phyloP scores from a whole-genome alignment of 164 flowering plant species.

The Berberis thunbergii region DNA sequence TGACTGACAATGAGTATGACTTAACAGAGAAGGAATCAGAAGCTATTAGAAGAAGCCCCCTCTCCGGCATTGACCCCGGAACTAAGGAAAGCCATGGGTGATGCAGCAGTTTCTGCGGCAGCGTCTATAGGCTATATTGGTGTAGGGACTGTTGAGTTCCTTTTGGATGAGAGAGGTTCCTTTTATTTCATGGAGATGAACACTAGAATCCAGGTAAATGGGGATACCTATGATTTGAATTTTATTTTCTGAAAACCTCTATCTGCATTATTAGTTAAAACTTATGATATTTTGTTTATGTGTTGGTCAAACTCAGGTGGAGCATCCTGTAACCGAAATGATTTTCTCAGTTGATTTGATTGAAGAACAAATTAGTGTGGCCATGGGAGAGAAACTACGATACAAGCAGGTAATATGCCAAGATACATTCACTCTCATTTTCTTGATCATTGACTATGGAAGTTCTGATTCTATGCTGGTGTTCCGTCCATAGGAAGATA shows the following conservation, averaged over 20 bases:
- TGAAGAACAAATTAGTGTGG: conserved; percentile 96
- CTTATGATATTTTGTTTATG: too few species aligned
- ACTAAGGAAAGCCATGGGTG: conserved; percentile 97
- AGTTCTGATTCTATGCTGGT: background rate
- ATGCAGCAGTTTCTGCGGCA: conserved; percentile 98
- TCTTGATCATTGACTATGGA: background rate
- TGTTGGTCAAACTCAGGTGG: conserved; percentile 45
- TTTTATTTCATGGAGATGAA: conserved; percentile 99
- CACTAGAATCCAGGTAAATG: conserved; percentile 86
- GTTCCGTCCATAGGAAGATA: conserved; percentile 66
- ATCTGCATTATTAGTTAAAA: too few species aligned
- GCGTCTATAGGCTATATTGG: conserved; percentile 97
- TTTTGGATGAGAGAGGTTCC: conserved; percentile 93
- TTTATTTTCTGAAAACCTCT: background rate
- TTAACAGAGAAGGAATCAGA: conserved; percentile 86
- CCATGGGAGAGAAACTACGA: conserved; percentile 81
- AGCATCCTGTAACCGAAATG: conserved; percentile 99
- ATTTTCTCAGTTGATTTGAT: conserved; percentile 91
- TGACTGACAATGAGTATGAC: background rate
- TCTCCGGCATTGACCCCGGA: conserved; percentile 95
- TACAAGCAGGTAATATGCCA: conserved; percentile 63
- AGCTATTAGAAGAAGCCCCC: conserved; percentile 97
- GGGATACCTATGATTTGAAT: background rate
- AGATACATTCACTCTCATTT: background rate
- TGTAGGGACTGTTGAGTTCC: conserved; percentile 95